A percentile compares a stretch with the other conserved stretches of the same genome.
phyloP scores from a whole-genome alignment of 306 rosid species.

The Acacia acuminata region DNA sequence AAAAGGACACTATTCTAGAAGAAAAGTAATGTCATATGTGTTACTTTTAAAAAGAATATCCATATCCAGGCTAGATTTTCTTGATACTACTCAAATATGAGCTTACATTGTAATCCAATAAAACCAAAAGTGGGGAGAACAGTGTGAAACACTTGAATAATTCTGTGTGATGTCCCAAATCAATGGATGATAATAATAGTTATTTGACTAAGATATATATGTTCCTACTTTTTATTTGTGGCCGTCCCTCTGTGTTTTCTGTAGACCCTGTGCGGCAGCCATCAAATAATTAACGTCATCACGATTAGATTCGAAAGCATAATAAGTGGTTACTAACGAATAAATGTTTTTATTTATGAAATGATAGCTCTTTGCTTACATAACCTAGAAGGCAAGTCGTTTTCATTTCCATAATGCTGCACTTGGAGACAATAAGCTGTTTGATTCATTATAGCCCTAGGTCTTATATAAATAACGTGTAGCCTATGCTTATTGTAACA shows the following conservation, averaged over 20 bases:
- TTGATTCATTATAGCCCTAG: background rate
- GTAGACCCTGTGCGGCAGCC: too few species aligned
- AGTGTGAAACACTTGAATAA: constrained; percentile 2
- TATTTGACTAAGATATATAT: background rate
- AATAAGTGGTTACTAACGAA: background rate
- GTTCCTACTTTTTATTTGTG: background rate
- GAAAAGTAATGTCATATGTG: too few species aligned
- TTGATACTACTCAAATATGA: background rate
- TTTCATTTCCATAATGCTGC: background rate
- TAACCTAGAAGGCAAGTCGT: background rate
- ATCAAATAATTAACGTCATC: constrained; percentile 12
- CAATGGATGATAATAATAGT: background rate
- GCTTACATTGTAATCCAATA: background rate
- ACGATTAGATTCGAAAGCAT: constrained; percentile 25
- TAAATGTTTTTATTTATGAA: background rate
- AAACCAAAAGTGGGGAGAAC: background rate
- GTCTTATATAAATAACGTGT: background rate
- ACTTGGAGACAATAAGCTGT: background rate
- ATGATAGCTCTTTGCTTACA: background rate
- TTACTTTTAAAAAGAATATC: too few species aligned
- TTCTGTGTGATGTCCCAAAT: background rate
- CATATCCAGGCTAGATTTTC: background rate
- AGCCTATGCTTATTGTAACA: background rate
- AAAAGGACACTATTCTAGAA: too few species aligned
- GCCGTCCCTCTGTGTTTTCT: background rate